phyloP scores from a whole-genome alignment of 139 green algal genomes.

The Chlamydomonas eustigma region DNA sequence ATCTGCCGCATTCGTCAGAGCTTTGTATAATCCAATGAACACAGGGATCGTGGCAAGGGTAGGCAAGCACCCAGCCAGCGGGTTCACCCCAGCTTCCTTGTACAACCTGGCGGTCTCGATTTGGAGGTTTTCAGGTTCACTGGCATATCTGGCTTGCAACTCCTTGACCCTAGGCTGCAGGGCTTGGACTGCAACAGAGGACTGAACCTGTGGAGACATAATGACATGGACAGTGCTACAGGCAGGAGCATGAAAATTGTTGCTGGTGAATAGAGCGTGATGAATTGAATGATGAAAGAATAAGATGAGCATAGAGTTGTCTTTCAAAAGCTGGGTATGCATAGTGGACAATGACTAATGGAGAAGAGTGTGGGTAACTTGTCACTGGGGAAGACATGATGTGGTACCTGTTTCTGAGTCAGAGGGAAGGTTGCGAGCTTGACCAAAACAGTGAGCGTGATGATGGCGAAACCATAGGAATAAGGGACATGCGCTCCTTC shows the following conservation, averaged over 20 bases:
- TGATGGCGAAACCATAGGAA: conserved; percentile 72
- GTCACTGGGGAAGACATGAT: too few species aligned
- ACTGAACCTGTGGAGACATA: conserved; percentile 72
- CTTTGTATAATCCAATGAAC: conserved; percentile 87
- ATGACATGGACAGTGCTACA: too few species aligned
- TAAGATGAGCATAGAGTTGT: too few species aligned
- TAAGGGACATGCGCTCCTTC: conserved; percentile 76
- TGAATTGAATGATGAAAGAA: too few species aligned
- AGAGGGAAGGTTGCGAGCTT: conserved; percentile 93
- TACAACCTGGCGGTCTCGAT: conserved; percentile 91
- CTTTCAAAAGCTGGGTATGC: too few species aligned
- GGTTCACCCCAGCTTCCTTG: conserved; percentile 88
- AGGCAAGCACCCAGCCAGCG: conserved; percentile 86
- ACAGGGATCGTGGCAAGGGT: conserved; percentile 88
- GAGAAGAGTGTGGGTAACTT: too few species aligned
- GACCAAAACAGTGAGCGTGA: conserved; percentile 63
- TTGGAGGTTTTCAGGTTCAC: conserved; percentile 79
- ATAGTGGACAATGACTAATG: too few species aligned
- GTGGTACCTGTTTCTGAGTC: conserved; percentile 91
- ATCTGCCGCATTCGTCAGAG: conserved; percentile 14
- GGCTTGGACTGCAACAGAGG: conserved; percentile 85
- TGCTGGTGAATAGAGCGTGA: too few species aligned
- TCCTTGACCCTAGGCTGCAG: conserved; percentile 92
- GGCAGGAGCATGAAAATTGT: too few species aligned
- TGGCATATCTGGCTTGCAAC: conserved; percentile 85